Conservation (phyloP, 2,329 filamentous ascomycete species). For the Fusarium floridanum region DNA sequence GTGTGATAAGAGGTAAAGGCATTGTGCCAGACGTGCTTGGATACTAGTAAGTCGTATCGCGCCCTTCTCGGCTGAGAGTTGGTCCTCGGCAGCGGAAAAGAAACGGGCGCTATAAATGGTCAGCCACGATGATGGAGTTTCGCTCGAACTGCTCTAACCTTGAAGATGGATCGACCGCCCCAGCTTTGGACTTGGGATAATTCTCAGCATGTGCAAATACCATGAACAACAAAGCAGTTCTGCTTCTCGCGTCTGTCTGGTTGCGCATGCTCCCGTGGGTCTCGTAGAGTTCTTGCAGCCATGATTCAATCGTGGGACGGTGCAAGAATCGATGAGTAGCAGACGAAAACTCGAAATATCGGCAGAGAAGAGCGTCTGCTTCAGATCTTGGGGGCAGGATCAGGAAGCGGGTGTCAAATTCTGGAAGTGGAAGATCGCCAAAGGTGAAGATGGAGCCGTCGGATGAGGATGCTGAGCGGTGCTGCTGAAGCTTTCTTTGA, state of each 20-base stretch:
- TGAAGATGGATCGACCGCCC: conserved; percentile 23
- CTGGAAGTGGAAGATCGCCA: conserved; percentile 61
- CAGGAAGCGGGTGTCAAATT: conserved; percentile 51
- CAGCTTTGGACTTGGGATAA: conserved; percentile 49
- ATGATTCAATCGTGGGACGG: conserved; percentile 61
- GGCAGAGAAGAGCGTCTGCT: conserved; percentile 53
- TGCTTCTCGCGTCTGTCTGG: conserved; percentile 28
- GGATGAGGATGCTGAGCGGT: conserved; percentile 54
- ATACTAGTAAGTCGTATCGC: conserved; percentile 53
- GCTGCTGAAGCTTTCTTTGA: conserved; percentile 47
- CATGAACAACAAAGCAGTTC: conserved; percentile 61
- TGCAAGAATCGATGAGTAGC: conserved; percentile 68
- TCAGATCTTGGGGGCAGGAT: conserved; percentile 54
- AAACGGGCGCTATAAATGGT: conserved; percentile 43
- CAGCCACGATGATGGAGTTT: neutral
- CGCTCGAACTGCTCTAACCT: neutral
- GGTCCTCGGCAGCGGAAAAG: conserved; percentile 52
- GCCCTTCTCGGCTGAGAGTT: conserved; percentile 53
- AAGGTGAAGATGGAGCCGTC: conserved; percentile 62
- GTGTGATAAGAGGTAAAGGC: conserved; percentile 56
- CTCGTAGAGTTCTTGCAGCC: conserved; percentile 57
- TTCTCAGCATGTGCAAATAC: conserved; percentile 64
- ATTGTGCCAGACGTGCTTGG: conserved; percentile 56
- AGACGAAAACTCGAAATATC: conserved; percentile 68
- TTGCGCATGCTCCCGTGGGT: conserved; percentile 44